Evolutionary conservation across 441 rosid species (phyloP), one percentile per base, ranked within the genome.

Genomic region (Corymbia citriodora): DNA sequence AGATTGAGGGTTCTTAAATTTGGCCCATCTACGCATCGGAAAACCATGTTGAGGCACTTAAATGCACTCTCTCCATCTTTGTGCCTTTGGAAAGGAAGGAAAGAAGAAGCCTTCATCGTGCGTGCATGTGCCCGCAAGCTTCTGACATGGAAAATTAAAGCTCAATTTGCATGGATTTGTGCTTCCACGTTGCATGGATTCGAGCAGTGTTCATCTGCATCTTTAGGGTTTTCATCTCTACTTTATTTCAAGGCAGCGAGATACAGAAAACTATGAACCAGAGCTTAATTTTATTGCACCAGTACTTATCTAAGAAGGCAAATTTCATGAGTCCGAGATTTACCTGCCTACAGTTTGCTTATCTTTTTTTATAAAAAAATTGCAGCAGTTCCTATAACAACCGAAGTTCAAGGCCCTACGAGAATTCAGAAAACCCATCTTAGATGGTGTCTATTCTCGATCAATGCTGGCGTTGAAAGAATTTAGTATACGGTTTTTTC

Each of bases 21-120:
- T 90, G 90, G 90, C 63, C 90, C 93, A 88, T 90, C 95, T 91
- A 87, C 94, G 91, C 93, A 91, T 90, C 93, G 65, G 88, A 91
- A 93, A 91, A 91, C 94, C 92, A 92, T 40, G 92, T 92, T 54
- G 91, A 53, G 68, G 70, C 31, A 90, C 59, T 93, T 91, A 79
- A 95, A 93, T 93, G 95, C 93, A 40, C 45, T 36, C 83, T 40
- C 85, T 45, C 87, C 93, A 92, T 90, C 95, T 91, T 92, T 88
- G 83, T 91, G 31, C 91, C 45, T 87, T 93, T 90, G 94, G 93
- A 90, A 93, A 93, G 8, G n/a, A 74, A 74, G 83, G 21, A 40
- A 40, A 74, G 83, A 74, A 40, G 25, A 21, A 48, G 50, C 29
- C 83, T 74, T 40, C 83, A 12, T 40, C 85, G 23, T 23, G 13